Percentiles rank a stretch among this genome's conserved stretches.
phyloP scores from a whole-genome alignment of 495 filamentous ascomycete species.

The Talaromyces thailandensis region DNA sequence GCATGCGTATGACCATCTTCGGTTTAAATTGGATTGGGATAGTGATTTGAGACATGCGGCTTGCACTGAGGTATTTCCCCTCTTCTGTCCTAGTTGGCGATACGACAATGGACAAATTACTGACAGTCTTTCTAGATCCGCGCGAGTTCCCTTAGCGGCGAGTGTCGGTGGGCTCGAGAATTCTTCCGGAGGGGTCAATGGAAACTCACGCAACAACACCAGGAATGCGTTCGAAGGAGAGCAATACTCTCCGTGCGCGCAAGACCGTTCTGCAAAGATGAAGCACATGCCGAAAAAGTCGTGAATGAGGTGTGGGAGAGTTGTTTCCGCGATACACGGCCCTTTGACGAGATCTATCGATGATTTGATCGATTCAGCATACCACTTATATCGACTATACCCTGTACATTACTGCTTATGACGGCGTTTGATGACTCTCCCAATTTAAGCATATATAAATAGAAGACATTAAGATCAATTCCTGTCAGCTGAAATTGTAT shows the following conservation, averaged over 20 bases:
- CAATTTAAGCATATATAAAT: background rate
- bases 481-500: background rate
- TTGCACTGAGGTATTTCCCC: slow-evolving; percentile 72
- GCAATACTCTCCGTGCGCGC: slow-evolving; percentile 67
- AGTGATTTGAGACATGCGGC: slow-evolving; percentile 80
- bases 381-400: slow-evolving; percentile 7
- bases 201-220: slow-evolving; percentile 84
- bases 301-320: slow-evolving; percentile 98
- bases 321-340: slow-evolving; percentile 86
- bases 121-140: slow-evolving; percentile 55
- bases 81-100: background rate
- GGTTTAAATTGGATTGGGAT: slow-evolving; percentile 79
- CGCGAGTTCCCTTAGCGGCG: slow-evolving; percentile 82
- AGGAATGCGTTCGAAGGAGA: slow-evolving; percentile 78
- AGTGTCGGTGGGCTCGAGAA: slow-evolving; percentile 87
- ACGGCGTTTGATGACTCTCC: slow-evolving; percentile 2
- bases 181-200: slow-evolving; percentile 75
- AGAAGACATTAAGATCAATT: background rate
- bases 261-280: slow-evolving; percentile 73
- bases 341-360: slow-evolving; percentile 94
- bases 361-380: slow-evolving; percentile 30
- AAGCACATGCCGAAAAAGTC: slow-evolving; percentile 74
- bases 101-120: background rate
- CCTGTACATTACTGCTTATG: slow-evolving; percentile 8
- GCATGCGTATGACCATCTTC: slow-evolving; percentile 87